Conservation (phyloP, 768 basidiomycete genomes). For the Suillus spraguei region DNA sequence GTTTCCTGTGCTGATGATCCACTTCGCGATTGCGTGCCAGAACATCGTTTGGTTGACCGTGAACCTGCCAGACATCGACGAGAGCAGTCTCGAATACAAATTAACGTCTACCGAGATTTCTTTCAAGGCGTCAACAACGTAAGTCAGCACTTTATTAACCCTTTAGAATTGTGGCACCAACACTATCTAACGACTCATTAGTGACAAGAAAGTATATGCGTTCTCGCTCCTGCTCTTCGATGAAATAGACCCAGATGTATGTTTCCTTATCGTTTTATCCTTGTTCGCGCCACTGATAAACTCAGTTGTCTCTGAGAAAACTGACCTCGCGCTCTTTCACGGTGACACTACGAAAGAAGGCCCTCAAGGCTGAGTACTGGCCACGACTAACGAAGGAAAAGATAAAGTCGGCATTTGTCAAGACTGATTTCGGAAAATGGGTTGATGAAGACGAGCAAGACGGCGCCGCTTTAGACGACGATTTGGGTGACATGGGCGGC, state of each 20-base stretch:
- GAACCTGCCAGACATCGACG: slow-evolving; percentile 75
- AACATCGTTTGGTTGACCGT: slow-evolving; percentile 87
- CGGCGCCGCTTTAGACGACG: slow-evolving; percentile 48
- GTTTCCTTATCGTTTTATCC: slow-evolving; percentile 11
- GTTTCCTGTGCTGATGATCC: slow-evolving; percentile 7
- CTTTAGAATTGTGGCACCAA: slow-evolving; percentile 11
- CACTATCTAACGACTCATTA: slow-evolving; percentile 22
- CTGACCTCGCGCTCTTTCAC: slow-evolving; percentile 69
- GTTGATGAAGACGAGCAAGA: slow-evolving; percentile 98
- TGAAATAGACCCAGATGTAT: slow-evolving; percentile 77
- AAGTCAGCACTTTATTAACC: slow-evolving; percentile 27
- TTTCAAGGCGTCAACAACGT: slow-evolving; percentile 74
- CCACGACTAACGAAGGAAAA: slow-evolving; percentile 91
- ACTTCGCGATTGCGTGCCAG: slow-evolving; percentile 42
- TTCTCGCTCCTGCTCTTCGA: slow-evolving; percentile 78
- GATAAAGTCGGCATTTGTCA: slow-evolving; percentile 75
- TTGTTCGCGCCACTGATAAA: slow-evolving; percentile 19
- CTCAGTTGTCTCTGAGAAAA: slow-evolving; percentile 57
- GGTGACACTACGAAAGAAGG: slow-evolving; percentile 82
- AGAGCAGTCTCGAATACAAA: slow-evolving; percentile 57
- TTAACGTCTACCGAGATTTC: slow-evolving; percentile 59
- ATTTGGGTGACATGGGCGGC: slow-evolving; percentile 31
- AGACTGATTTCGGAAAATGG: slow-evolving; percentile 97
- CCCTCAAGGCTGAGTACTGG: slow-evolving; percentile 80
- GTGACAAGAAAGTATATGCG: slow-evolving; percentile 63